Evolutionary conservation across 1,284 basidiomycete genomes (phyloP), one percentile per base, ranked within the genome.

Genomic region (Mycena sp.): DNA sequence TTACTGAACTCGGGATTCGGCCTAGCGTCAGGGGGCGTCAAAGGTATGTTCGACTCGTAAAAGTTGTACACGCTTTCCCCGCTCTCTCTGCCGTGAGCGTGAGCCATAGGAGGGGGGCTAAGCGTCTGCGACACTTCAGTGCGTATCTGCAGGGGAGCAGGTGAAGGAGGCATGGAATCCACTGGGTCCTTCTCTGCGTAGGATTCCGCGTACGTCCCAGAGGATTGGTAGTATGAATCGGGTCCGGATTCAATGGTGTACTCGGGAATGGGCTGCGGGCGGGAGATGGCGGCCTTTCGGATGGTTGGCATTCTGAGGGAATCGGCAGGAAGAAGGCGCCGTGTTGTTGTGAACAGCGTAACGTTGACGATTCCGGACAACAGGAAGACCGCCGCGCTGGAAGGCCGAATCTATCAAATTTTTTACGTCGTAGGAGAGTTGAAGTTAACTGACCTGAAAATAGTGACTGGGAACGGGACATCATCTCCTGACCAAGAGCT

Each of bases 281-380:
- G 65, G 16, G 76, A 76, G 43, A 77, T 75, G 50, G 70, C 56
- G 14, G 14, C 32, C 7, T 7, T 35, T 44, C 41, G 17, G 41
- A 54, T 44, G 41, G 6, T 74, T n/a, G 78, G 62, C 23, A 73
- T 75, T 58, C 77, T 67, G 51, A 85, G 70, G 38, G 81, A 80
- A 57, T 78, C 71, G 19, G 74, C 67, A n/a, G 84, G 84, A 10
- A 87, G 78, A 44, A 86, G 77, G 14, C 80, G 79, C n/a, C 83
- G 76, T 16, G 80, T 83, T 17, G 75, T 75, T 23, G 75, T 72
- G 74, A 87, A 86, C 9, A 87, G 74, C 2, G 80, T 68, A 21
- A 82, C 81, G 69, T 85, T 84, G 56, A 84, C 78, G 25, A 82
- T 60, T 69, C 83, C 84, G 25, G 80, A 81, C 6, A 85, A 73